Evolutionary conservation across 2,329 filamentous ascomycete species (phyloP).

Genomic region (Colletotrichum plurivorum): DNA sequence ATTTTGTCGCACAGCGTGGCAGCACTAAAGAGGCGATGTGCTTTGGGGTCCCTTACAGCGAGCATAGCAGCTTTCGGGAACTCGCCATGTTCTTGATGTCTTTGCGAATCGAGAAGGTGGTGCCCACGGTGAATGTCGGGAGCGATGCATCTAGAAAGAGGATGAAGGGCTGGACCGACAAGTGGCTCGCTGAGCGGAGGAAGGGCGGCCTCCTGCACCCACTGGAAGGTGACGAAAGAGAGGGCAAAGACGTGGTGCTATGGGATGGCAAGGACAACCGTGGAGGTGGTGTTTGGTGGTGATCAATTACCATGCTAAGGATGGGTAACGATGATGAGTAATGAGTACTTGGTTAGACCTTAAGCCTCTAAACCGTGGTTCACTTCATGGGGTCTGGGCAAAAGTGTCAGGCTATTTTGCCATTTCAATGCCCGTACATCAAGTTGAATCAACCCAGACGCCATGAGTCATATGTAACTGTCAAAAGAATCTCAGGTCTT

Average conservation of each 20-base stretch:
- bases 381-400: conserved; percentile 13
- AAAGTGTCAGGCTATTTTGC: conserved; percentile 14
- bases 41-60: conserved; percentile 95
- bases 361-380: background rate
- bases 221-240: conserved; percentile 56
- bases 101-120: conserved; percentile 87
- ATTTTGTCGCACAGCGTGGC: conserved; percentile 86
- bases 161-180: conserved; percentile 77
- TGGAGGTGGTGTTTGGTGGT: conserved; percentile 58
- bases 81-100: conserved; percentile 93
- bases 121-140: conserved; percentile 91
- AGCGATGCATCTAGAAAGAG: conserved; percentile 69
- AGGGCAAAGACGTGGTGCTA: conserved; percentile 46
- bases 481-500: background rate
- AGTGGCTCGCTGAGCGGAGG: conserved; percentile 72
- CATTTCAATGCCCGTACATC: conserved; percentile 5
- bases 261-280: conserved; percentile 57
- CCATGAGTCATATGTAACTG: conserved; percentile 12
- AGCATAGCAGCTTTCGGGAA: conserved; percentile 96
- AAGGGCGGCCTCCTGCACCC: conserved; percentile 67
- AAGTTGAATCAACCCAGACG: conserved; percentile 3
- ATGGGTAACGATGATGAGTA: conserved; percentile 17
- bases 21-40: conserved; percentile 87
- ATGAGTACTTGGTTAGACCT: background rate
- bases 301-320: conserved; percentile 16